Evolutionary conservation across 2,329 filamentous ascomycete species (phyloP).

Genomic region (Lasiodiplodia sp.): DNA sequence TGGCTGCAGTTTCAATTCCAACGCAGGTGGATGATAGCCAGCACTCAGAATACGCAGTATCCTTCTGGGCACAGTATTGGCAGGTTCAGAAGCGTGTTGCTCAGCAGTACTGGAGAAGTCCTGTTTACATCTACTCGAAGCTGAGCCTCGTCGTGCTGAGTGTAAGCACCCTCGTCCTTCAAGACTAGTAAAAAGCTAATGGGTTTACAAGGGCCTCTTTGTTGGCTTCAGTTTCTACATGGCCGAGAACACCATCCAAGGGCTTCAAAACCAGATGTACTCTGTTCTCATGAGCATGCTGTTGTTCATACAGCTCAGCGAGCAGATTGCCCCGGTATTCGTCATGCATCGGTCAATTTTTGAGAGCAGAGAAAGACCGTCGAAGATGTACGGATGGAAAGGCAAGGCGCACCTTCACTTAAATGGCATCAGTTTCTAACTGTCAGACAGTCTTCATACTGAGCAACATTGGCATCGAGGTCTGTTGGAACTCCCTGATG

Average conservation of each 20-base stretch:
- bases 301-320: conserved; percentile 76
- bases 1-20: background rate
- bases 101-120: conserved; percentile 91
- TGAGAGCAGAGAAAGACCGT: conserved; percentile 73
- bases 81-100: conserved; percentile 79
- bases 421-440: conserved; percentile 55
- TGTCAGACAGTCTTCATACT: conserved; percentile 82
- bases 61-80: conserved; percentile 71
- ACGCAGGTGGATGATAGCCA: background rate
- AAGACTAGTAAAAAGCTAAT: conserved; percentile 30
- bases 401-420: background rate
- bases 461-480: conserved; percentile 78
- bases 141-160: background rate
- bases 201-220: conserved; percentile 72
- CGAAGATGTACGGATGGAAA: background rate
- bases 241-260: conserved; percentile 71
- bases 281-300: conserved; percentile 78
- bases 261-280: conserved; percentile 82
- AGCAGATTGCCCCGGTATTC: conserved; percentile 82
- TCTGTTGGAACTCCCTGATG: conserved; percentile 78
- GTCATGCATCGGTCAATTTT: conserved; percentile 78
- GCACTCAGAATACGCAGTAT: conserved; percentile 74
- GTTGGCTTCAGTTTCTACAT: conserved; percentile 80
- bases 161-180: background rate
- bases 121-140: conserved; percentile 76